Base-by-base conservation (phyloP, 2,329 filamentous ascomycete genomes). In the Zasmidium angulare region DNA sequence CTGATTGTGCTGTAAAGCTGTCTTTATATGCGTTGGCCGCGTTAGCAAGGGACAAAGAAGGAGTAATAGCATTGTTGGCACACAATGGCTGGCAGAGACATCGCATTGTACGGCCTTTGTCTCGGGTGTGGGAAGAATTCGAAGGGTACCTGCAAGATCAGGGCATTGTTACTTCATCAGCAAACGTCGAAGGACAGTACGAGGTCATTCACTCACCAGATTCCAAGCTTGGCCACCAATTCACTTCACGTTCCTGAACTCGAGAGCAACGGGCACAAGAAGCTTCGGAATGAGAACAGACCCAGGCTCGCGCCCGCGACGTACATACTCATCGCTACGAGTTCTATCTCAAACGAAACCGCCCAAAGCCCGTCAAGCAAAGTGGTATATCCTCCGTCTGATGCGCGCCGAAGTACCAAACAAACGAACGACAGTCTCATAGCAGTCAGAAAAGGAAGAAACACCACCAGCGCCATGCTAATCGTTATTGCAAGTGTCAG, bases 391-490 rank as follows among this genome's bases (percentile, higher is more conserved):
- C 36, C 36, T 43, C 36, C 36, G 14, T 43, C n/a, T 19, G 11
- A 17, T 43, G 11, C 36, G 36, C 36, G 36, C 36, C 50, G 36
- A 43, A 43, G 36, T 43, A 19, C 7, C 26, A 29, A 29, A 50
- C 23, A 57, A 43, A 43, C 11, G n/a, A 43, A 43, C 36, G 36
- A 43, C 36, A 43, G 36, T 43, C 36, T 43, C 36, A 3, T 17
- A 17, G 14, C 6, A 3, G n/a, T 43, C 29, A 43, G 26, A 4
- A 50, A 29, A 54, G 43, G 26, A n/a, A n/a, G n/a, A n/a, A 57
- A 54, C 53, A 50, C 60, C 50, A 31, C 60, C 60, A 62, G 54
- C 60, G 60, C 60, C 60, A 49, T 62, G 60, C 60, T 62, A 55
- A 62, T 48, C 56, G 40, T n/a, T 43, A 24, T 40, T 48, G 47